phyloP scores from a whole-genome alignment of 1,139 yeast species.

The Keqinozyma sinolaborantium region DNA sequence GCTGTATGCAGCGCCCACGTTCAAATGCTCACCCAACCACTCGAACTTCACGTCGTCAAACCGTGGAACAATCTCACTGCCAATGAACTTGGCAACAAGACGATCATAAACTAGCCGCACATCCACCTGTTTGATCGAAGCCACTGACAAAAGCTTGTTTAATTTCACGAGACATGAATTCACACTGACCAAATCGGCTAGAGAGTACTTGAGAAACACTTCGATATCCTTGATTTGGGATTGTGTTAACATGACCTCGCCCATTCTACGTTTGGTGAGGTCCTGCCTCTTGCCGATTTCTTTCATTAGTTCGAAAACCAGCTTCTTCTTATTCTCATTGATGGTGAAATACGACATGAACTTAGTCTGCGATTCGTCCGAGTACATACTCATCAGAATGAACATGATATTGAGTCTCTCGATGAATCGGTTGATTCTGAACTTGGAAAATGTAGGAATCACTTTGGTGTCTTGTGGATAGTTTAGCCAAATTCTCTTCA shows the following conservation, averaged over 20 bases:
- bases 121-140: slow-evolving; percentile 46
- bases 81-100: slow-evolving; percentile 13
- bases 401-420: slow-evolving; percentile 47
- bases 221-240: slow-evolving; percentile 47
- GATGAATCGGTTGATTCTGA: slow-evolving; percentile 44
- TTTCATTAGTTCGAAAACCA: slow-evolving; percentile 33
- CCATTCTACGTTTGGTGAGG: slow-evolving; percentile 12
- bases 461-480: slow-evolving; percentile 24
- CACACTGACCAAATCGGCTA: slow-evolving; percentile 41
- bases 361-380: slow-evolving; percentile 1
- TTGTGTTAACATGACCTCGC: slow-evolving; percentile 22
- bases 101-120: slow-evolving; percentile 20
- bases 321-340: slow-evolving; percentile 12
- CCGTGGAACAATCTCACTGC: slow-evolving; percentile 7
- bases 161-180: slow-evolving; percentile 28
- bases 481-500: slow-evolving; percentile 35
- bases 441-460: slow-evolving; percentile 31
- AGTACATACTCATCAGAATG: slow-evolving; percentile 29
- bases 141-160: slow-evolving; percentile 40
- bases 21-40: slow-evolving; percentile 10
- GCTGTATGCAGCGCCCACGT: slow-evolving; percentile 11
- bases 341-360: slow-evolving; percentile 4
- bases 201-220: slow-evolving; percentile 52
- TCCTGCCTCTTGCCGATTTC: slow-evolving; percentile 18
- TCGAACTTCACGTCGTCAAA: slow-evolving; percentile 6